Conservation (phyloP, 2,329 filamentous ascomycete genomes). For the Aspergillus transmontanensis region DNA sequence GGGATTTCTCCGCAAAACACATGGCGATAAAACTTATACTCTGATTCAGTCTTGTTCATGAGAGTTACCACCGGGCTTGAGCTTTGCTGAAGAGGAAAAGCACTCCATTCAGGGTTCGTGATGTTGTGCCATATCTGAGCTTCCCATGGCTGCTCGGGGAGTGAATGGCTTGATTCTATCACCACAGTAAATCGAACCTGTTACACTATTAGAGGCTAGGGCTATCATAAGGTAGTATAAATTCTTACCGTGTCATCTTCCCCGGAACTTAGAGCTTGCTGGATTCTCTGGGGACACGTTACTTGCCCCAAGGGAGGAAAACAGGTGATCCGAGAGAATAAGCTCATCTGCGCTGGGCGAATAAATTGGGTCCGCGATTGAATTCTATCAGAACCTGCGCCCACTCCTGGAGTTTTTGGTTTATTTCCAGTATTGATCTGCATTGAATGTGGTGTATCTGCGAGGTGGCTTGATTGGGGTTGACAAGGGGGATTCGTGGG, state of each 20-base stretch:
- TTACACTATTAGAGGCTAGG: not conserved
- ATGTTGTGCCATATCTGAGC: conserved; percentile 75
- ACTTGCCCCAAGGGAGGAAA: conserved; percentile 77
- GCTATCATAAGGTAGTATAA: not conserved
- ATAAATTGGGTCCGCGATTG: conserved; percentile 23
- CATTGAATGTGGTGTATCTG: conserved; percentile 7
- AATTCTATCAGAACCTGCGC: conserved; percentile 8
- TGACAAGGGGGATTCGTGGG: not conserved
- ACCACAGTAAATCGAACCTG: conserved; percentile 67
- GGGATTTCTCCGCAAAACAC: conserved; percentile 35
- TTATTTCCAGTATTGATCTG: conserved; percentile 10
- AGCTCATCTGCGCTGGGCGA: conserved; percentile 45
- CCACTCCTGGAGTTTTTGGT: conserved; percentile 26
- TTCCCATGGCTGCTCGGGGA: conserved; percentile 65
- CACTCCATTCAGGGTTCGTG: conserved; percentile 59
- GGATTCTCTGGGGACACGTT: conserved; percentile 57
- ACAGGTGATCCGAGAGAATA: conserved; percentile 60
- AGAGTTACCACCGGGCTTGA: conserved; percentile 30
- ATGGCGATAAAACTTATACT: conserved; percentile 35
- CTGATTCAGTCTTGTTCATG: conserved; percentile 23
- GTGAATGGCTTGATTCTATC: conserved; percentile 64
- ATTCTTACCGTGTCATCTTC: conserved; percentile 27
- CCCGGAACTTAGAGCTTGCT: conserved; percentile 26
- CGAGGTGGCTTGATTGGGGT: not conserved
- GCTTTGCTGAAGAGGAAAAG: conserved; percentile 56